Conservation (phyloP, 2,329 filamentous ascomycete genomes). For the Penicillium aurantiogriseum region DNA sequence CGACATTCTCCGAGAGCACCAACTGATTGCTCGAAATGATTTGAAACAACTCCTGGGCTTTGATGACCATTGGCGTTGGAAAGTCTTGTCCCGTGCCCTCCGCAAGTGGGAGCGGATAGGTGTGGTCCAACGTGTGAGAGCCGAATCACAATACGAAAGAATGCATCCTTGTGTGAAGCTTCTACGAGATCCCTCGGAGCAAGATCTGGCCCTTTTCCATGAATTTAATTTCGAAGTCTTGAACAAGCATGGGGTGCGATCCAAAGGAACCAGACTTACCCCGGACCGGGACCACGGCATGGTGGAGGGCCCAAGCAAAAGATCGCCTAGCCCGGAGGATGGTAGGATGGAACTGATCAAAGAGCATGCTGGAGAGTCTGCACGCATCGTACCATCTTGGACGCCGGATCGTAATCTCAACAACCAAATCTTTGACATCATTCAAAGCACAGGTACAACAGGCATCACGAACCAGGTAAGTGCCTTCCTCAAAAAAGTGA, state of each 20-base stretch:
- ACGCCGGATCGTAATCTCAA: slow-evolving; percentile 51
- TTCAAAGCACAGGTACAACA: slow-evolving; percentile 46
- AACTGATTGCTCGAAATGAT: slow-evolving; percentile 54
- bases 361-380: slow-evolving; percentile 30
- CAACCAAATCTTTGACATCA: slow-evolving; percentile 54
- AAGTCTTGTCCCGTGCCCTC: slow-evolving; percentile 43
- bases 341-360: slow-evolving; percentile 22
- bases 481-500: neutral
- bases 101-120: slow-evolving; percentile 48
- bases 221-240: slow-evolving; percentile 34
- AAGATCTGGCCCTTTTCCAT: slow-evolving; percentile 42
- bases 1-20: slow-evolving; percentile 48
- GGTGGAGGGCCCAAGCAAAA: slow-evolving; percentile 25
- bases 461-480: slow-evolving; percentile 52
- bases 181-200: slow-evolving; percentile 41
- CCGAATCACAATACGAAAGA: slow-evolving; percentile 43
- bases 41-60: slow-evolving; percentile 51
- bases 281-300: slow-evolving; percentile 23
- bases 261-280: slow-evolving; percentile 8
- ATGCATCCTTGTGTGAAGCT: slow-evolving; percentile 46
- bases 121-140: slow-evolving; percentile 45
- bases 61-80: slow-evolving; percentile 38
- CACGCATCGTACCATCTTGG: slow-evolving; percentile 53
- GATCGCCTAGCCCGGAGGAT: slow-evolving; percentile 10
- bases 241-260: slow-evolving; percentile 22